Evolutionary conservation across 805 yeast species (phyloP), one percentile per base, ranked within the genome.

Genomic region (Kazachstania kunashirensis): DNA sequence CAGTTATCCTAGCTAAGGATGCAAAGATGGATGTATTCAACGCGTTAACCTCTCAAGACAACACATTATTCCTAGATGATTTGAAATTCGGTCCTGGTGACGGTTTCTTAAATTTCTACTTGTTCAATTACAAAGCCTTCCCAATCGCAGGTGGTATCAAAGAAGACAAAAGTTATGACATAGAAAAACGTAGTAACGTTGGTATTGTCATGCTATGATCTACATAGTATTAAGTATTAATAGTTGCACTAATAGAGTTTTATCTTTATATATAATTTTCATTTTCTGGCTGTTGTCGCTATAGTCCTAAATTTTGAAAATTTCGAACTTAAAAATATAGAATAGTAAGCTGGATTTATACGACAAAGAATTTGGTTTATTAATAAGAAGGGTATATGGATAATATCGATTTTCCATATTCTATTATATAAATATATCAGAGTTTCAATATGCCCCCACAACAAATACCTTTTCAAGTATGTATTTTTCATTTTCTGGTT

Each of bases 21-120:
- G 57, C 66, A 29, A 70, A 71, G 18, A 84, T 83, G 50, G 98
- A 92, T 56, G 97, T 92, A 3, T 84, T 89, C 70, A 92, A 92
- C 57, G 95, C 96, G 8, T 67, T 92, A 44, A 77, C 96, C 0
- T 70, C 86, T 9, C 95, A 86, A 63, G 98, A 92, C 55, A 92
- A 92, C 58, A 70, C 85, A 12, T 63, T 82, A 41, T 85, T 92
- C 63, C 66, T 92, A 46, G 79, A 84, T 18, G 77, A 82, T 27
- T 70, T 83, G 61, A 84, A 84, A 56, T 92, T 92, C 57, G 95
- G 96, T 24, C 73, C 76, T 33, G 98, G 98, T 30, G 97, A 89
- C 58, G 98, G 98, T 0, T 73, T 74, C 53, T 70, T 92, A 53
- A 83, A 92, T 61, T 92, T 82, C 61, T 92, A 92, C 56, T 64